phyloP scores from a whole-genome alignment of 129 eudicot species.

The Saussurea involucrata region DNA sequence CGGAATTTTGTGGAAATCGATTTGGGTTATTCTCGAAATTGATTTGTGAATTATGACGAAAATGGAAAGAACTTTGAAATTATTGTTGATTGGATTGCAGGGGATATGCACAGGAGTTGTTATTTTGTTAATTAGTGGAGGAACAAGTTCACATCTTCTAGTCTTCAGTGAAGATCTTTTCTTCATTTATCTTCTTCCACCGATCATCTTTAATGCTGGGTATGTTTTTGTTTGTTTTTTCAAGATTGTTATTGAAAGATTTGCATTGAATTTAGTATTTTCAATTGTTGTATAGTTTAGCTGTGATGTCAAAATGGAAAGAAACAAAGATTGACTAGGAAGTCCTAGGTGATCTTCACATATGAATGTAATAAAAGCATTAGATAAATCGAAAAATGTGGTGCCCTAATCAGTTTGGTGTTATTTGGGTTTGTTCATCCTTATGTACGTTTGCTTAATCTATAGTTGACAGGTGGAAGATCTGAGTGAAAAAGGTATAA shows the following conservation, averaged over 20 bases:
- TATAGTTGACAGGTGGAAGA: not conserved
- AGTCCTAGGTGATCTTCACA: not conserved
- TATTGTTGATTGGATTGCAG: conserved; percentile 32
- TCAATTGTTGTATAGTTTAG: not conserved
- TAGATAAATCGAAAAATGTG: not conserved
- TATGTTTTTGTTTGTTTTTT: conserved; percentile 37
- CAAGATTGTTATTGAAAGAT: not conserved
- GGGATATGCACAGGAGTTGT: conserved; percentile 76
- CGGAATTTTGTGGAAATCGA: too few relatives aligned
- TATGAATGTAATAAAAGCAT: not conserved
- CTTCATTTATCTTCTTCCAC: conserved; percentile 91
- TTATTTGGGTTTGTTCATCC: not conserved
- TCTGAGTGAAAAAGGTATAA: conserved; percentile 18
- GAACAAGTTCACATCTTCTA: conserved; percentile 70
- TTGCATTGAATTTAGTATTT: not conserved
- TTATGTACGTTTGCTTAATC: not conserved
- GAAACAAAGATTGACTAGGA: not conserved
- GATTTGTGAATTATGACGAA: not conserved
- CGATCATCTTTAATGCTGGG: conserved; percentile 96
- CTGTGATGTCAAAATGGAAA: conserved; percentile 15
- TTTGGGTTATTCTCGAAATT: not conserved
- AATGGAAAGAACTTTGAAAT: not conserved
- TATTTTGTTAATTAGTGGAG: conserved; percentile 65
- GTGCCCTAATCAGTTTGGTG: not conserved
- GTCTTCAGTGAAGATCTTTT: conserved; percentile 93